Evolutionary conservation across 306 rosid genomes (phyloP).

Genomic region (Trifolium subterraneum): DNA sequence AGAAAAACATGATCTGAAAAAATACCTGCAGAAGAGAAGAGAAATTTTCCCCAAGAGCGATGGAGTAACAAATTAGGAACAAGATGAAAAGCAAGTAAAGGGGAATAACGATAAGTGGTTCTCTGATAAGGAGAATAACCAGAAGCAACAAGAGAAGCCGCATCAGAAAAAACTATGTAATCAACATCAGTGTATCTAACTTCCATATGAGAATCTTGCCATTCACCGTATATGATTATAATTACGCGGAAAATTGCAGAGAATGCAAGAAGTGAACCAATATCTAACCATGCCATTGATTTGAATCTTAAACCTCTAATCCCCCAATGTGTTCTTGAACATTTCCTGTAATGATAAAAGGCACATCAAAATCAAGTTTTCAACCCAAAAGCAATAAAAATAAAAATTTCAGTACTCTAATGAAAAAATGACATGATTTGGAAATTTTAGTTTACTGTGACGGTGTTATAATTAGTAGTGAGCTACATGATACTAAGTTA

Average conservation of each 20-base stretch:
- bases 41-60: conserved; percentile 83
- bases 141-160: conserved; percentile 77
- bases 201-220: conserved; percentile 95
- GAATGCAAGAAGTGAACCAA: conserved; percentile 50
- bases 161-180: conserved; percentile 90
- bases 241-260: conserved; percentile 70
- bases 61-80: conserved; percentile 74
- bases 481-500: not conserved
- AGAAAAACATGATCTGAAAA: conserved; percentile 6
- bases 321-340: too few species aligned
- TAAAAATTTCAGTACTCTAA: not conserved
- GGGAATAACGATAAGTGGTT: conserved; percentile 89
- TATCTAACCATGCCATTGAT: conserved; percentile 48
- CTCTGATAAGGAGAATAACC: conserved; percentile 85
- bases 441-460: not conserved
- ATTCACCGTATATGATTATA: conserved; percentile 81
- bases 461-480: not conserved
- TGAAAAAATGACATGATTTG: not conserved
- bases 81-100: conserved; percentile 81
- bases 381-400: not conserved
- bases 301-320: too few species aligned
- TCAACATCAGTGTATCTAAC: conserved; percentile 91
- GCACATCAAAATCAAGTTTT: not conserved
- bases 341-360: too few species aligned
- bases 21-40: conserved; percentile 85